Evolutionary conservation across 228 moss, liverwort and hornwort species (phyloP), one percentile per base, ranked within the genome.

Genomic region (Sphagnum fallax): DNA sequence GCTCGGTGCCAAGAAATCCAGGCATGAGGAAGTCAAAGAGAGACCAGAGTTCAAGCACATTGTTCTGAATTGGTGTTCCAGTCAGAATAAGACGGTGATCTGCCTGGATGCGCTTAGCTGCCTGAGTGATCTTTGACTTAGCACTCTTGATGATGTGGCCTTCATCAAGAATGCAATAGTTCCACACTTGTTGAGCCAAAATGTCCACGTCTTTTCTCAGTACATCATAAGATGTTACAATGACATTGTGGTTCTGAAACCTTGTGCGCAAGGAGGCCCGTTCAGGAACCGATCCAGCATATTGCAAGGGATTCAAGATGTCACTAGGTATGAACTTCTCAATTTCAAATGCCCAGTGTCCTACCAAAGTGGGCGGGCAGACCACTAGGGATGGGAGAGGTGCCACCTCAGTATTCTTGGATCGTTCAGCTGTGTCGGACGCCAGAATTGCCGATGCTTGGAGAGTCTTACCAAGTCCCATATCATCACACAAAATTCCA

Each of bases 11-110:
- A 15, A 94, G 71, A 76, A 94, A 94, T 50, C 94, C 94, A 10
- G 94, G 94, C 94, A 94, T 94, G 64, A 94, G 86, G 75, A 94
- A 94, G 83, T 94, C 94, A 69, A 94, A 94, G 48, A 94, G 84
- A 59, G 94, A 94, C 94, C 94, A 94, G 60, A 94, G 89, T 73
- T 94, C 94, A 77, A 94, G 81, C 9, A 94, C 94, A 58, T 94
- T 89, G 70, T 94, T 94, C 82, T 94, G 94, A 60, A 94, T 94
- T 63, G 94, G 94, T 48, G 94, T 94, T 16, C 94, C 94, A 57
- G 91, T 89, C 52, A 94, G 72, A 67, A 94, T 75, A 6, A 94
- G 86, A 51, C 94, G 87, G 76, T 94, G 94, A 57, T 94, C 89
- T 53, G 94, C 94, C 76, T 94, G 91, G 67, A 91, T 84, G 52